Conservation (phyloP, 257 asterid species). For the Nicotiana knightiana region DNA sequence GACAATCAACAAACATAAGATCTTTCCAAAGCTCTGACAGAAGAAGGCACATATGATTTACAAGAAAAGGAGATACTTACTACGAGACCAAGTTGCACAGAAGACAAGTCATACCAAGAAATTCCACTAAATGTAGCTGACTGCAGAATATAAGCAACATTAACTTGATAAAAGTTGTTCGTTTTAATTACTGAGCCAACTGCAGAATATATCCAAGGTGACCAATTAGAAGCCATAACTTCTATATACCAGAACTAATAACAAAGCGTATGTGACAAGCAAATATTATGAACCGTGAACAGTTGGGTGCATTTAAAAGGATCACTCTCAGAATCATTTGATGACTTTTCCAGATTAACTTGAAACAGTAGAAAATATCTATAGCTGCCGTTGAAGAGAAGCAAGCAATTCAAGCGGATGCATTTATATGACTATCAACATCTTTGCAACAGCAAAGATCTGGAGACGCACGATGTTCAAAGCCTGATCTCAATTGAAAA, state of each 20-base stretch:
- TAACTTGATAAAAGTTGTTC: neutral
- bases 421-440: neutral
- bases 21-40: slow-evolving; percentile 14
- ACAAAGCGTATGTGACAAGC: neutral
- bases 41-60: neutral
- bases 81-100: slow-evolving; percentile 76
- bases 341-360: neutral
- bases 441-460: neutral
- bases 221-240: neutral
- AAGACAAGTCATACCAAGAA: slow-evolving; percentile 78
- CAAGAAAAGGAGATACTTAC: slow-evolving; percentile 46
- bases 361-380: neutral
- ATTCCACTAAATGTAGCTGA: slow-evolving; percentile 68
- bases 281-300: neutral
- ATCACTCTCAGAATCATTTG: neutral
- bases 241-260: neutral
- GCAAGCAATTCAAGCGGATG: neutral
- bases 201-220: neutral
- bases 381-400: neutral
- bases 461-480: neutral
- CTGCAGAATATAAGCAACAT: slow-evolving; percentile 44
- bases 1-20: slow-evolving; percentile 19
- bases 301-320: neutral
- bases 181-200: neutral
- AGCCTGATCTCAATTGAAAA: neutral